A percentile compares a stretch with the other conserved stretches of the same genome.
Evolutionary conservation across 805 yeast genomes (phyloP).

Genomic region (Suhomyces pyralidae): DNA sequence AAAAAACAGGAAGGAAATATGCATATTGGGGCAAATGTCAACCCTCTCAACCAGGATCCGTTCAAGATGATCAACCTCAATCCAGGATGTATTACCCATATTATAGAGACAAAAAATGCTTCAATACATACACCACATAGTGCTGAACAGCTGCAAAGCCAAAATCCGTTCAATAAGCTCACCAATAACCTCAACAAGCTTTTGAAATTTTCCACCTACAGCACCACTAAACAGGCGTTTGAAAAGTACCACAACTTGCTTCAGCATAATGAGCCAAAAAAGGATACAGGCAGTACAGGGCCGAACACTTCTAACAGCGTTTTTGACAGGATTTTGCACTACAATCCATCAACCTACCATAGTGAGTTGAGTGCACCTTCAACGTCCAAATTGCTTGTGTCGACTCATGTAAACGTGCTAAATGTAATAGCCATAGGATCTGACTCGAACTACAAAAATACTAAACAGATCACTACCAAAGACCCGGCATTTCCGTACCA

Average conservation of each 20-base stretch:
- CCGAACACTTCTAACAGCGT: background rate
- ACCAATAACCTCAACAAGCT: constrained; percentile 31
- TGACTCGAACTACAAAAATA: constrained; percentile 19
- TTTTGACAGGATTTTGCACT: constrained; percentile 7
- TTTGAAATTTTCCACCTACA: constrained; percentile 11
- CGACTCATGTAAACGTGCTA: constrained; percentile 49
- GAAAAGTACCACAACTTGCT: constrained; percentile 1
- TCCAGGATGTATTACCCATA: constrained; percentile 47
- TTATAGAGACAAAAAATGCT: constrained; percentile 10
- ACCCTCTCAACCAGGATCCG: constrained; percentile 52
- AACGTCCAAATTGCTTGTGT: constrained; percentile 37
- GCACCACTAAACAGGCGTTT: background rate
- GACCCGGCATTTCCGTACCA: constrained; percentile 19
- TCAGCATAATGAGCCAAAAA: background rate
- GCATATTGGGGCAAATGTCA: constrained; percentile 52
- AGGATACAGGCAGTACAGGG: background rate
- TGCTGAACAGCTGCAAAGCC: background rate
- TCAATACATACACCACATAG: background rate
- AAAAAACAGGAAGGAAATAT: constrained; percentile 41
- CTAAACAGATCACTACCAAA: constrained; percentile 16
- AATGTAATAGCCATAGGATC: constrained; percentile 42
- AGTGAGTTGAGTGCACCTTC: constrained; percentile 26
- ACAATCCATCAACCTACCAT: constrained; percentile 20
- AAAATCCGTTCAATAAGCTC: constrained; percentile 27
- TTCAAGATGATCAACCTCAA: constrained; percentile 50